phyloP scores from a whole-genome alignment of 306 rosid genomes.

The Casuarina cunninghamiana region DNA sequence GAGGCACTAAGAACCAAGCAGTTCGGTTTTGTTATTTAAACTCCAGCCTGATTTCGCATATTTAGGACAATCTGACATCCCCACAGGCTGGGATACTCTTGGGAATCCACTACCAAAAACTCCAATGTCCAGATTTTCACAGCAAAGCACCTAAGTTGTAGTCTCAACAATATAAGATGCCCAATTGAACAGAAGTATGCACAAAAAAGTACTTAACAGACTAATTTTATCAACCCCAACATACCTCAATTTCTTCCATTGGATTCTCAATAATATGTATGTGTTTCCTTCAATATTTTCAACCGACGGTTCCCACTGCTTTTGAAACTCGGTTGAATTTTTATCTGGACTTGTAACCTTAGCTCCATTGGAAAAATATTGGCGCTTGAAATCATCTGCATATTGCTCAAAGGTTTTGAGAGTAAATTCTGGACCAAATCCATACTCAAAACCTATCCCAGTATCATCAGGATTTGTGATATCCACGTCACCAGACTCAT shows the following conservation, averaged over 20 bases:
- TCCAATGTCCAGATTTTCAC: conserved; percentile 41
- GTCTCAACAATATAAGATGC: conserved; percentile 27
- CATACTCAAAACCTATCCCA: conserved; percentile 34
- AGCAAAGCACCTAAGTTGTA: conserved; percentile 58
- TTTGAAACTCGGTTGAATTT: conserved; percentile 25
- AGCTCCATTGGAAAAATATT: conserved; percentile 49
- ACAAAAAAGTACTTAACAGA: conserved; percentile 24
- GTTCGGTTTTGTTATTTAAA: conserved; percentile 54
- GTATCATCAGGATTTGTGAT: conserved; percentile 29
- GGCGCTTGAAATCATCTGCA: conserved; percentile 76
- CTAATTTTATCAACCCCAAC: conserved; percentile 13
- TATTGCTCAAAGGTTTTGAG: conserved; percentile 56
- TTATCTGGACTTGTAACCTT: conserved; percentile 34
- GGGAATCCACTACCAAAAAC: conserved; percentile 74
- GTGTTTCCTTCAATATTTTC: conserved; percentile 82
- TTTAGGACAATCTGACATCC: conserved; percentile 33
- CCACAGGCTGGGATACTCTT: conserved; percentile 30
- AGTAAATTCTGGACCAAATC: conserved; percentile 58
- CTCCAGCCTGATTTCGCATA: conserved; percentile 76
- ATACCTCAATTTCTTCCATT: conserved; percentile 85
- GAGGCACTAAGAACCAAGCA: conserved; percentile 65
- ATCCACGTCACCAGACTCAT: conserved; percentile 31
- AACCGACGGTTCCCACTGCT: conserved; percentile 60
- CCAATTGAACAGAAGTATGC: conserved; percentile 17
- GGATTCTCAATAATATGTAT: conserved; percentile 69